Percentiles rank a stretch among this genome's conserved stretches.
Evolutionary conservation across 2,329 filamentous ascomycete genomes (phyloP).

Genomic region (Paraphaeosphaeria minitans): DNA sequence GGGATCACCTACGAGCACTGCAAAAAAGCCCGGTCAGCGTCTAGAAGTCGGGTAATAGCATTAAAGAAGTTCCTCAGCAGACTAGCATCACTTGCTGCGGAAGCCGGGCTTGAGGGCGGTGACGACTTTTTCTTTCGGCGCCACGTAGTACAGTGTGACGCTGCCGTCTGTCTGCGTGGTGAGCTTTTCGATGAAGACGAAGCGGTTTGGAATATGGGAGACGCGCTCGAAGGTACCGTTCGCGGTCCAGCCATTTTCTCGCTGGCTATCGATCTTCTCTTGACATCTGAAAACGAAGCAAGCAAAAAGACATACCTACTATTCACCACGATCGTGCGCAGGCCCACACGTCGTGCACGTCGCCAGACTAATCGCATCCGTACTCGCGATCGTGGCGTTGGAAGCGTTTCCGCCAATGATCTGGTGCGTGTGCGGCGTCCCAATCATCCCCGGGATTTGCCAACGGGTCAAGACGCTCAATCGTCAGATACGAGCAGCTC

Average conservation of each 20-base stretch:
- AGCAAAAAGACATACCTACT: neutral
- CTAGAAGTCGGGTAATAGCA: neutral
- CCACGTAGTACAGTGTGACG: slow-evolving; percentile 56
- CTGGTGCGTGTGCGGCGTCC: slow-evolving; percentile 17
- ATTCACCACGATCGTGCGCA: slow-evolving; percentile 13
- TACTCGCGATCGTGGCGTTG: slow-evolving; percentile 18
- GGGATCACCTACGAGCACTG: slow-evolving; percentile 52
- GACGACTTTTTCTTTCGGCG: slow-evolving; percentile 46
- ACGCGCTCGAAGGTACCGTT: slow-evolving; percentile 25
- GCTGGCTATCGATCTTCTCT: slow-evolving; percentile 1
- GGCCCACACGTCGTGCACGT: slow-evolving; percentile 22
- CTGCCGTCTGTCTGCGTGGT: slow-evolving; percentile 44
- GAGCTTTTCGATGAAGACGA: slow-evolving; percentile 39
- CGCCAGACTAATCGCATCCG: slow-evolving; percentile 20
- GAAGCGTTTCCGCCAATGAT: slow-evolving; percentile 26
- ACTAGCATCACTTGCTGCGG: slow-evolving; percentile 26
- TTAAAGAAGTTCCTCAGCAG: neutral
- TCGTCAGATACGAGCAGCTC: slow-evolving; percentile 26
- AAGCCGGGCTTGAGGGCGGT: slow-evolving; percentile 53
- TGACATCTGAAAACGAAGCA: neutral
- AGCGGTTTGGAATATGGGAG: slow-evolving; percentile 36
- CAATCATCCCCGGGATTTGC: slow-evolving; percentile 30
- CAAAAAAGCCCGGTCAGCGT: neutral
- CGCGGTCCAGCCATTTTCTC: slow-evolving; percentile 19
- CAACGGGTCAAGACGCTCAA: slow-evolving; percentile 31